These are phyloP conservation scores for Farysia itapuensis DNA, from an alignment of 1,284 basidiomycete species.

Conservation along the genomic window DNA sequence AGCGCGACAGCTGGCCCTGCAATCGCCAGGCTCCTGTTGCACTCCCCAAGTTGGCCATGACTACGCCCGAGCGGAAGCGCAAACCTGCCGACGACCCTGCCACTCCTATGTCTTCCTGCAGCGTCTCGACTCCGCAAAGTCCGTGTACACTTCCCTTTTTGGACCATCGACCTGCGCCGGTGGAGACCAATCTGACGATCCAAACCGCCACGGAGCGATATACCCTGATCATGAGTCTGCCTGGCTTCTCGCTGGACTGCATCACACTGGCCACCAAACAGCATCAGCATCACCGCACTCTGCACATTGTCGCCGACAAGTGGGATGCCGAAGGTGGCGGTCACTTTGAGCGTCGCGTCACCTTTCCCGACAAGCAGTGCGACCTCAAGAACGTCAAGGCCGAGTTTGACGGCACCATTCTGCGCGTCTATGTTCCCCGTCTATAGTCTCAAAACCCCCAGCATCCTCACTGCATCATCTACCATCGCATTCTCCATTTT, in stretches of 20 bases:
- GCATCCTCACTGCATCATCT: too few species aligned
- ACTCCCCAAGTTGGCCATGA: too few species aligned
- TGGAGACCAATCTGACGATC: constrained; percentile 40
- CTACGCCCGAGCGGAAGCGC: too few species aligned
- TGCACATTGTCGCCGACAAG: constrained; percentile 54
- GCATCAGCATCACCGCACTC: constrained; percentile 42
- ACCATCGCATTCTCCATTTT: too few species aligned
- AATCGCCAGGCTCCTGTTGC: too few species aligned
- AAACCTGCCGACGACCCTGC: too few species aligned
- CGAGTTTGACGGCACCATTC: constrained; percentile 40
- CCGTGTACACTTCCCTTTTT: constrained; percentile 40
- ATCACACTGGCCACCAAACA: constrained; percentile 54
- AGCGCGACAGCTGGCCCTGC: too few species aligned
- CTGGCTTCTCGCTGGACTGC: constrained; percentile 49
- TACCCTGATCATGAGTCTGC: constrained; percentile 34
- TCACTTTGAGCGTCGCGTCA: constrained; percentile 53
- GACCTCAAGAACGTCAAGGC: constrained; percentile 38
- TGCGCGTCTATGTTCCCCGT: constrained; percentile 36
- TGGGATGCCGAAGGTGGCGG: constrained; percentile 43
- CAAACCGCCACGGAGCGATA: constrained; percentile 37
- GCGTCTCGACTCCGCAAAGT: constrained; percentile 29
- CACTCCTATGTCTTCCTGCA: constrained; percentile 35
- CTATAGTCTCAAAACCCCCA: too few species aligned
- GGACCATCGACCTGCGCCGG: constrained; percentile 41
- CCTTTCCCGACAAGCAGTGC: constrained; percentile 45